These are phyloP conservation scores for Eutypa lata DNA, from an alignment of 2,329 filamentous ascomycete genomes.

Conservation along the genomic window DNA sequence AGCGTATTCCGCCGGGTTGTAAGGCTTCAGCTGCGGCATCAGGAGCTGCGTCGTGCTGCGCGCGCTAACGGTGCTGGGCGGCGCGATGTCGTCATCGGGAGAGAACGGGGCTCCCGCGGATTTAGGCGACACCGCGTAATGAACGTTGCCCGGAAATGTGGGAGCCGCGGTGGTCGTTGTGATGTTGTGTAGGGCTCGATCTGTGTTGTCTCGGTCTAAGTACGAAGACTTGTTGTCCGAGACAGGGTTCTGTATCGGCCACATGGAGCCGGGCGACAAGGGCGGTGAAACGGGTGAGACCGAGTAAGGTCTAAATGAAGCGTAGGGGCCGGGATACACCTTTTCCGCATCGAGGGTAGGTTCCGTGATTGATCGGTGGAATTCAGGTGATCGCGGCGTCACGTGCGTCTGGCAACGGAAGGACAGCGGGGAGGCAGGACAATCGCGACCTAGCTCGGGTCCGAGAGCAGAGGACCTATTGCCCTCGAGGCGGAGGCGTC, in stretches of 20 bases:
- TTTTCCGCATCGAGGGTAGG: conserved; percentile 25
- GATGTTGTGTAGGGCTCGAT: conserved; percentile 20
- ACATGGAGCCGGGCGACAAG: conserved; percentile 6
- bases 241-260: neutral
- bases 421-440: conserved; percentile 44
- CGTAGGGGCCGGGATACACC: conserved; percentile 4
- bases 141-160: conserved; percentile 23
- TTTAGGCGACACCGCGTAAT: conserved; percentile 28
- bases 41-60: conserved; percentile 28
- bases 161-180: conserved; percentile 21
- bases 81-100: conserved; percentile 24
- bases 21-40: conserved; percentile 20
- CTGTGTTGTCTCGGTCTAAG: conserved; percentile 7
- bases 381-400: conserved; percentile 35
- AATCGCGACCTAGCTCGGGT: conserved; percentile 26
- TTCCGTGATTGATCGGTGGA: conserved; percentile 24
- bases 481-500: conserved; percentile 24
- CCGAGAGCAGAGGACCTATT: conserved; percentile 13
- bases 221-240: conserved; percentile 7
- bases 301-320: conserved; percentile 19
- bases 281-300: conserved; percentile 10
- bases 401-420: conserved; percentile 50
- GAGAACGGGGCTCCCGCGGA: conserved; percentile 17
- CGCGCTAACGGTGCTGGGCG: conserved; percentile 27
- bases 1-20: conserved; percentile 29